Conservation (phyloP, 768 basidiomycete species). For the Paxillus rubicundulus region DNA sequence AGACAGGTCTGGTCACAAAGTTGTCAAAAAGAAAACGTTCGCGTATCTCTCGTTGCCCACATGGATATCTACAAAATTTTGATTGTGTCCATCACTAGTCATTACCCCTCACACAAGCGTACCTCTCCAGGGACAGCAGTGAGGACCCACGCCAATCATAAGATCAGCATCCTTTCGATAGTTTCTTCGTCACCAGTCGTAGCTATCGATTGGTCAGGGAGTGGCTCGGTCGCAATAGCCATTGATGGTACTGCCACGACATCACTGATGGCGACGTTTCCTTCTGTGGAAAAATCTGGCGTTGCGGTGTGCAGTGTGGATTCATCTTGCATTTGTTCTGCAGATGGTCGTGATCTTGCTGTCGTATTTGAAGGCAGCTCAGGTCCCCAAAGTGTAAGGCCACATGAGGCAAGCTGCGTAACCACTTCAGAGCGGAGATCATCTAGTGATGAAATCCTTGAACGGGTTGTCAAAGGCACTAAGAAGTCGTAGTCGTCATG, state of each 20-base stretch:
- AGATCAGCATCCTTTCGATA: slow-evolving; percentile 21
- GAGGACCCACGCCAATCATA: neutral
- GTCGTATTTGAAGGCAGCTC: neutral
- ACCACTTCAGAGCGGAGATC: slow-evolving; percentile 49
- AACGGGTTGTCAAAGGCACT: slow-evolving; percentile 38
- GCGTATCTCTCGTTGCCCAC: neutral
- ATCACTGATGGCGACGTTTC: neutral
- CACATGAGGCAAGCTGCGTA: slow-evolving; percentile 45
- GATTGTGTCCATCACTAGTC: neutral
- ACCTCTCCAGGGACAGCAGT: neutral
- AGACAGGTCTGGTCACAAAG: too few relatives aligned
- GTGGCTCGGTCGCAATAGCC: neutral
- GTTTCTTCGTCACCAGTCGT: slow-evolving; percentile 18
- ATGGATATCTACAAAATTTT: neutral
- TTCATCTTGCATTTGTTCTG: neutral
- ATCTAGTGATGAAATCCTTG: slow-evolving; percentile 39
- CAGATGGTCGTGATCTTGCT: neutral
- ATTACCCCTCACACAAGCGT: neutral
- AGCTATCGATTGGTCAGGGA: neutral
- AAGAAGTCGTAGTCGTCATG: slow-evolving; percentile 55
- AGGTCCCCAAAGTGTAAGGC: slow-evolving; percentile 49
- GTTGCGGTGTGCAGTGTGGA: neutral
- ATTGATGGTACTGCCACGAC: neutral
- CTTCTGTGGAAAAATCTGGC: neutral
- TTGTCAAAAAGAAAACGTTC: neutral